Conservation (phyloP, 331 rosid genomes). For the Cucumis variabilis region DNA sequence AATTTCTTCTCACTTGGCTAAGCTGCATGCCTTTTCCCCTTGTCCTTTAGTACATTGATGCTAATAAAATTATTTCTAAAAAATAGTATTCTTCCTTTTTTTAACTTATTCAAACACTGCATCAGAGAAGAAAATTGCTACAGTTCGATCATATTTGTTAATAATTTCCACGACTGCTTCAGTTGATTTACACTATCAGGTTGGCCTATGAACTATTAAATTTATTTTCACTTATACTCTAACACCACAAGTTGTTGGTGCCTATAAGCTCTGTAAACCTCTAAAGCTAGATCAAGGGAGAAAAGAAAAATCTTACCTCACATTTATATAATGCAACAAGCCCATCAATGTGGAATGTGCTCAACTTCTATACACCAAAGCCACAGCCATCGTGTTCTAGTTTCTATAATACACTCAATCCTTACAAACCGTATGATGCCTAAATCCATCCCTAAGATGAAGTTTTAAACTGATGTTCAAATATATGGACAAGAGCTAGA, state of each 20-base stretch:
- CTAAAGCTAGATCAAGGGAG: not conserved
- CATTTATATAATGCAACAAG: not conserved
- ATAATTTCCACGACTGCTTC: not conserved
- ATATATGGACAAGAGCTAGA: not conserved
- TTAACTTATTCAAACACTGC: not conserved
- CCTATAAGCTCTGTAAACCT: not conserved
- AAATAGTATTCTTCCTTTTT: not conserved
- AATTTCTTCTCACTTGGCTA: not conserved
- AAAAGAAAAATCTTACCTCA: not conserved
- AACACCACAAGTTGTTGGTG: not conserved
- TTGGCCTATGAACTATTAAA: not conserved
- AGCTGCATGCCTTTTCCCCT: not conserved
- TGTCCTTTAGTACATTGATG: not conserved
- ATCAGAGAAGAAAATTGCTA: not conserved
- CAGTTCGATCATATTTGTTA: not conserved
- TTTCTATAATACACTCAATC: not conserved
- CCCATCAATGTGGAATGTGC: not conserved
- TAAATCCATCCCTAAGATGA: not conserved
- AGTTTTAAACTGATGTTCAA: not conserved
- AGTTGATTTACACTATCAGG: not conserved
- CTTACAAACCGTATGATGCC: not conserved
- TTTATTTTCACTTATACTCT: not conserved
- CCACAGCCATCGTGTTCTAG: not conserved
- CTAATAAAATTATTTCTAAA: not conserved
- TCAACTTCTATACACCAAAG: not conserved